Evolutionary conservation across 2,329 filamentous ascomycete genomes (phyloP), one percentile per base, ranked within the genome.

Genomic region (Cladophialophora yegresii): DNA sequence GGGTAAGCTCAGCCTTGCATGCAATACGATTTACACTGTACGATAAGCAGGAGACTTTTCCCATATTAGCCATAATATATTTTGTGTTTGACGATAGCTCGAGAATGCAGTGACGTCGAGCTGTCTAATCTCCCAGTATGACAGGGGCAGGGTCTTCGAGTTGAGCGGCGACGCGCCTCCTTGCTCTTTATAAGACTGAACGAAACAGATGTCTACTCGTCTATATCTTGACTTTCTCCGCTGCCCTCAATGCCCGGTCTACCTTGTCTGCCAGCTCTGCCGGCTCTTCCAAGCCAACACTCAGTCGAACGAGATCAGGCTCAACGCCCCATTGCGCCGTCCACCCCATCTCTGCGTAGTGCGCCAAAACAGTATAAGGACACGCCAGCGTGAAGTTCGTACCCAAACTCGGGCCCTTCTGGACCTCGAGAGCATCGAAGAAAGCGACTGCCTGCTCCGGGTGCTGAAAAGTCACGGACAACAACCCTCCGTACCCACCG

Each of bases 351-450:
- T 99, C 95, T 53, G 85, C 82, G 73, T 95, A 99, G 77, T 99
- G 95, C 4, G 95, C 95, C 33, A 99, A 78, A 36, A 99, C 81
- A 23, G 95, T 92, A 75, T 96, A 99, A 0, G 95, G 95, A 55
- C 89, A 96, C 63, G 89, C 84, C 43, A 99, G 81, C 0, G 95
- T 98, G 75, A 99, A 99, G 77, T 99, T 99, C 0, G 95, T 98
- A 1, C 95, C 95, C 56, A 99, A 81, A 77, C 92, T 97, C 0
- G 95, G 95, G 0, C 95, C 95, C 77, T 99, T 99, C 45, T 92
- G 88, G 1, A 92, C 95, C 67, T 96, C 87, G 16, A 99, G 80
- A 12, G 85, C 83, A 77, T 99, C 92, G 77, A 89, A 97, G 76
- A 98, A 97, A 0, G 86, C 84, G 60, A 91, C 81, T 0, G 93